Percentiles rank a stretch among this genome's conserved stretches.
Conservation (phyloP, 345 rosid genomes). For the Microthlaspi erraticum region DNA sequence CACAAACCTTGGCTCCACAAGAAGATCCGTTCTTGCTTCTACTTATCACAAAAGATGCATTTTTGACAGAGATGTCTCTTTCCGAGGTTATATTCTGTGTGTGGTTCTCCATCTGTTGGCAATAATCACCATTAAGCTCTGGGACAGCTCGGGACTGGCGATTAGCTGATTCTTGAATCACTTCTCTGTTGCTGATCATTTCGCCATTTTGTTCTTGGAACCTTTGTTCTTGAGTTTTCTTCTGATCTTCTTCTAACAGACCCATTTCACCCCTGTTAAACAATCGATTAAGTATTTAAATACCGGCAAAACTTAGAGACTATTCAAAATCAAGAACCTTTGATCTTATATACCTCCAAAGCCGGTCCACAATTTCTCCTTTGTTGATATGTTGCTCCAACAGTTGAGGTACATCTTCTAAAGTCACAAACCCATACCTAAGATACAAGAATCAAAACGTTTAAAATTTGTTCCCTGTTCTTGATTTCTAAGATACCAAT, state of each 20-base stretch:
- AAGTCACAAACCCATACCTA: conserved; percentile 92
- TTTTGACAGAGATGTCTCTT: conserved; percentile 54
- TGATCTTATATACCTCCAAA: conserved; percentile 76
- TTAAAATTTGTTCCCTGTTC: neutral
- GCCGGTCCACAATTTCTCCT: conserved; percentile 76
- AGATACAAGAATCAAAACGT: neutral
- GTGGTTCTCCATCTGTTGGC: conserved; percentile 53
- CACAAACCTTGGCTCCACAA: conserved; percentile 47
- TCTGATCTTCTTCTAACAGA: conserved; percentile 73
- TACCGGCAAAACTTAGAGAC: neutral
- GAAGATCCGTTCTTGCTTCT: conserved; percentile 49
- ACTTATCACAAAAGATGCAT: conserved; percentile 40
- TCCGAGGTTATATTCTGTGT: conserved; percentile 44
- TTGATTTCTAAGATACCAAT: neutral
- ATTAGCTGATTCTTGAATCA: conserved; percentile 41
- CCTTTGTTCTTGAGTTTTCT: conserved; percentile 63
- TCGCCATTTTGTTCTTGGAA: conserved; percentile 50
- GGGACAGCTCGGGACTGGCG: conserved; percentile 37
- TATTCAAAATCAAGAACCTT: conserved; percentile 22
- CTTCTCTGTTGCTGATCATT: conserved; percentile 41
- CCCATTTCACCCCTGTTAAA: conserved; percentile 88
- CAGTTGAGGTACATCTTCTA: conserved; percentile 70
- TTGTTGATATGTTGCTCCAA: conserved; percentile 74
- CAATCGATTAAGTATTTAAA: neutral
- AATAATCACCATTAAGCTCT: conserved; percentile 46